These are phyloP conservation scores for Ceriops decandra DNA, from an alignment of 345 rosid genomes.

Conservation along the genomic window DNA sequence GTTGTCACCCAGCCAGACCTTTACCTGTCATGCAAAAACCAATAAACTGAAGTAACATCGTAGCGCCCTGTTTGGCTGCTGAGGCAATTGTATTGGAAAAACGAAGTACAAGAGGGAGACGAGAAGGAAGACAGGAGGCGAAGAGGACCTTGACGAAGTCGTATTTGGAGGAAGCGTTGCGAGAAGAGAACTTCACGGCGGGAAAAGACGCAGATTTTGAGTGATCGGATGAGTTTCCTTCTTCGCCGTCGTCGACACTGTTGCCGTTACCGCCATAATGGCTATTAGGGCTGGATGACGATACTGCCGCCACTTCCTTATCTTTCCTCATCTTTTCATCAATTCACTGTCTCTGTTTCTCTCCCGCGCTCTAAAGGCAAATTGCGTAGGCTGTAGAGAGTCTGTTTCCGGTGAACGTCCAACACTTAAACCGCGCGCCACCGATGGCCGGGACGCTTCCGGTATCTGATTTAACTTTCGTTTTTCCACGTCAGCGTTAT, in stretches of 20 bases:
- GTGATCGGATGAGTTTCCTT: conserved; percentile 1
- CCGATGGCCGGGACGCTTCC: no score
- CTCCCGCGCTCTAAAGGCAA: no score
- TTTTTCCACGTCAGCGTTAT: no score
- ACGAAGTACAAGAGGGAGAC: not conserved
- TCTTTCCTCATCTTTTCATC: conserved; percentile 29
- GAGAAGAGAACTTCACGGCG: conserved; percentile 47
- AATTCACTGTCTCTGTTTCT: no score
- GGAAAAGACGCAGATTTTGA: conserved; percentile 36
- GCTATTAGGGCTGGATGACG: conserved; percentile 12
- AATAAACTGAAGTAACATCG: not conserved
- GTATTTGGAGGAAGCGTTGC: conserved; percentile 75
- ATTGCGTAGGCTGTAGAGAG: no score
- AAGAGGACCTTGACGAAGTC: conserved; percentile 66
- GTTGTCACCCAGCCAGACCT: conserved; percentile 95
- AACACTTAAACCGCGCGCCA: no score
- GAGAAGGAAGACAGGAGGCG: not conserved
- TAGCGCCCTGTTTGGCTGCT: not conserved
- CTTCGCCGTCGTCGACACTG: conserved; percentile 8
- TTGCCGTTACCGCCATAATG: conserved; percentile 16
- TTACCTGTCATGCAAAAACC: conserved; percentile 46
- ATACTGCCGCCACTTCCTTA: conserved; percentile 21
- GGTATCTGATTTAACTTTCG: no score
- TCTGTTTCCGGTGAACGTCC: no score
- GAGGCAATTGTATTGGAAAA: not conserved